These are phyloP conservation scores for Melanogaster broomeanus DNA, from an alignment of 768 basidiomycete genomes.

Conservation along the genomic window DNA sequence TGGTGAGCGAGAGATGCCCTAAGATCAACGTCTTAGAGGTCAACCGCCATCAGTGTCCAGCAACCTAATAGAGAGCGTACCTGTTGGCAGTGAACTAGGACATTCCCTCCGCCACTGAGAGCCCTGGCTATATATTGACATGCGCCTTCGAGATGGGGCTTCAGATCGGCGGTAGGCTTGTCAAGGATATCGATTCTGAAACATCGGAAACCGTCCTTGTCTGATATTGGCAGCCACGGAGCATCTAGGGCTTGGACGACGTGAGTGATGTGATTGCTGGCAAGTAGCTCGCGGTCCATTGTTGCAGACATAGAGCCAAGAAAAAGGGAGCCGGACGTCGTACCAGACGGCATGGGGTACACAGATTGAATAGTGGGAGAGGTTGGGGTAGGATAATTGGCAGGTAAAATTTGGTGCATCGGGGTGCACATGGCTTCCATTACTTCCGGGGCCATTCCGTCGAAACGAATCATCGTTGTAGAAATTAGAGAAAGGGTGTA, in stretches of 20 bases:
- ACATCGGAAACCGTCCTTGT: constrained; percentile 49
- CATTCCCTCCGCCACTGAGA: constrained; percentile 59
- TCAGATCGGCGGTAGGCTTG: constrained; percentile 58
- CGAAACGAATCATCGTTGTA: constrained; percentile 73
- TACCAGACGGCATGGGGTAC: constrained; percentile 4
- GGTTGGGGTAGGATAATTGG: constrained; percentile 26
- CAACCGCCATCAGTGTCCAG: not conserved
- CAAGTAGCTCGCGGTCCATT: constrained; percentile 55
- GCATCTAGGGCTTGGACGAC: constrained; percentile 69
- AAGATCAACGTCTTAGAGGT: constrained; percentile 9
- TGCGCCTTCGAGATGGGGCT: constrained; percentile 66
- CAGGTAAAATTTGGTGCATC: constrained; percentile 70
- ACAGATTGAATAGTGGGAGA: constrained; percentile 21
- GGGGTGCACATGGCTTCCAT: constrained; percentile 86
- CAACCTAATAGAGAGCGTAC: constrained; percentile 43
- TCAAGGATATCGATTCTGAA: constrained; percentile 73
- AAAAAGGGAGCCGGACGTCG: constrained; percentile 56
- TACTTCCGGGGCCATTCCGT: constrained; percentile 70
- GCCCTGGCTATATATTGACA: constrained; percentile 67
- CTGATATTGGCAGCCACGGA: constrained; percentile 56
- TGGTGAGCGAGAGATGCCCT: constrained; percentile 80
- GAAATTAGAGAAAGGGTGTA: not conserved
- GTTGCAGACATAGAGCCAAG: constrained; percentile 67
- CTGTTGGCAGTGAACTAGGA: constrained; percentile 84
- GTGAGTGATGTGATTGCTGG: constrained; percentile 51